Evolutionary conservation across 441 rosid species (phyloP), one percentile per base, ranked within the genome.

Genomic region (Syzygium syzygioides): DNA sequence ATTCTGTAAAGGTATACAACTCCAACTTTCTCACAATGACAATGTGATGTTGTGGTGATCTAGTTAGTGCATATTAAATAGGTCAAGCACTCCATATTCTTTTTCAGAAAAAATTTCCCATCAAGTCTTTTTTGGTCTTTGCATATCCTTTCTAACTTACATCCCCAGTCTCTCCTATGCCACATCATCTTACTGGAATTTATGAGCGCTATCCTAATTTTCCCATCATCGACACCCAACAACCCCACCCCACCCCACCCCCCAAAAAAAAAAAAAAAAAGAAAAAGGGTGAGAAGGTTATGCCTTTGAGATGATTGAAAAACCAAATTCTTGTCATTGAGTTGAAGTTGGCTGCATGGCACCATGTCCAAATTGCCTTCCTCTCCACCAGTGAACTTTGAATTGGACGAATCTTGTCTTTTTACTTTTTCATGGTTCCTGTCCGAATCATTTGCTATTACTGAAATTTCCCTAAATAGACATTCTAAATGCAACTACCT

Each of bases 1-100:
- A 98, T 92, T 89, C 97, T 79, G 91, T 93, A 48, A 97, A 96
- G 98, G 99, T 98, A 94, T 87, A 88, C n/a, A 41, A 6, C 53
- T 76, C 83, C 83, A 41, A 41, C 83, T 20, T 41, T 48, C 83
- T 76, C 9, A 8, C 41, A 23, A 41, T 2, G 9, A 76, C 52
- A 41, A 41, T 76, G 83, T 7, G n/a, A 41, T 41, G 83, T 41
- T 23, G 50, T 23, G n/a, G 28, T 41, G 52, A 8, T 41, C 52
- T 41, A 12, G 50, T 76, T 37, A 71, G 83, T 2, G 83, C 53
- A 23, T 41, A 41, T 60, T 41, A 41, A 76, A 76, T 12, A 12
- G 83, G n/a, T 76, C 83, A 62, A 14, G 71, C 71, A 7, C 71
- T n/a, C 32, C 71, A 66, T 66, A 66, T 66, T 66, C 76, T 30